These are phyloP conservation scores for Dimocarpus longan DNA, from an alignment of 345 rosid species.

Conservation along the genomic window DNA sequence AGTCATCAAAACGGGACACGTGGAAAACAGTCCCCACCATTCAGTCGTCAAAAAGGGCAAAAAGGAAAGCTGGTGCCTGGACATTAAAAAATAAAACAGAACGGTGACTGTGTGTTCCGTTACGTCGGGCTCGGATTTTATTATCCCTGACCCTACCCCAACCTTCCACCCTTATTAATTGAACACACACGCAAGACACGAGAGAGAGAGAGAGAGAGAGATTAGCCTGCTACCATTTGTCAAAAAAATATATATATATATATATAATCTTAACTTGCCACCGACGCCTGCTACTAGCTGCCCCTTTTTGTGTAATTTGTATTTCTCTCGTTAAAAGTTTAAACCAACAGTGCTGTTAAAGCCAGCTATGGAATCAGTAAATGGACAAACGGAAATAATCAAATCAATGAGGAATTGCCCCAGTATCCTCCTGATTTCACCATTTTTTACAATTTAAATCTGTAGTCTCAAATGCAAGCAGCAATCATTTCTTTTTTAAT, in stretches of 20 bases:
- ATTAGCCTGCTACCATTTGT: slow-evolving; percentile 2
- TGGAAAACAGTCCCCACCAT: background rate
- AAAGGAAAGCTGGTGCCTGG: background rate
- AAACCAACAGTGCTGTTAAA: too few relatives aligned
- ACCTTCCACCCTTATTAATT: background rate
- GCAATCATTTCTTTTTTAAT: too few relatives aligned
- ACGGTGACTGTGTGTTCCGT: slow-evolving; percentile 12
- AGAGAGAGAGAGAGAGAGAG: too few relatives aligned
- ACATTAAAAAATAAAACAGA: background rate
- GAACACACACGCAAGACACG: background rate
- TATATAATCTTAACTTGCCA: background rate
- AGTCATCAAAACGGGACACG: background rate
- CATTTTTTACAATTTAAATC: too few relatives aligned
- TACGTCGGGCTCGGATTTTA: slow-evolving; percentile 3
- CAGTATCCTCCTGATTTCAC: too few relatives aligned
- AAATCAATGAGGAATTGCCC: too few relatives aligned
- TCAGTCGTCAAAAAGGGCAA: too few relatives aligned
- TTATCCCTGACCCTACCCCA: slow-evolving; percentile 20
- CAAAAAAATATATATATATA: too few relatives aligned
- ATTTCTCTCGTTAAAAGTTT: background rate
- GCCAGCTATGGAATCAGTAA: too few relatives aligned
- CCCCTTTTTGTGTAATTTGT: background rate
- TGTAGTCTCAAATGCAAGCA: too few relatives aligned
- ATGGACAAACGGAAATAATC: too few relatives aligned
- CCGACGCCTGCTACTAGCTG: slow-evolving; percentile 31